Evolutionary conservation across 78 protist species (phyloP), one percentile per base, ranked within the genome.

Genomic region (Blattamonas nauphoetae): DNA sequence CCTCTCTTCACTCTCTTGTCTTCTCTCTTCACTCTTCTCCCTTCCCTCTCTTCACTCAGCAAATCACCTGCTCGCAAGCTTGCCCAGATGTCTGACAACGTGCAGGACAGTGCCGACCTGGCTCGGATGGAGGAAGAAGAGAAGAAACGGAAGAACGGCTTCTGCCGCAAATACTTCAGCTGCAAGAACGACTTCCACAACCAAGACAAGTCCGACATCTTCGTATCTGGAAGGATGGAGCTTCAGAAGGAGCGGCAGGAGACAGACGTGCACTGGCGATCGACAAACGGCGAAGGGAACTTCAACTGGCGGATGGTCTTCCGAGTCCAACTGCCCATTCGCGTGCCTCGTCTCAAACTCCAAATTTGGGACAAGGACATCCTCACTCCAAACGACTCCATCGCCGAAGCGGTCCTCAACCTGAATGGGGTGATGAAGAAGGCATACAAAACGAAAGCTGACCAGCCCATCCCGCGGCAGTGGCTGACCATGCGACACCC

Each of bases 311-410:
- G 90, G 11, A 4, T 81, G 43, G 44, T 85, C 21, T 88, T 88
- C 71, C 90, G 87, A 29, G 85, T 88, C 21, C 6, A 4, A 1
- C 3, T 88, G 42, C 90, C 90, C 32, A 34, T 32, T n/a, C 44
- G 45, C 35, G 80, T 88, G 42, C 90, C 90, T 32, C 86, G 90
- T 11, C 33, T 88, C 32, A 85, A 88, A 29, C 42, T 86, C 86
- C 90, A 88, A 79, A 35, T 88, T 1, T 88, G 90, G 90, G 90
- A 88, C 81, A 3, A 88, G 80, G 87, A 83, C 45, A 1, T 88
- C 44, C 42, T 88, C 41, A 41, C 4, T 79, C 88, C 90, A 5
- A 88, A 88, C 43, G 90, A 81, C 45, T 1, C 45, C 33, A 85
- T 88, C 0, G 90, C 82, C 45, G 90, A 88, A 38, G 88, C 41